Evolutionary conservation across 2,329 filamentous ascomycete species (phyloP).

Genomic region (Microsporum audouinii): DNA sequence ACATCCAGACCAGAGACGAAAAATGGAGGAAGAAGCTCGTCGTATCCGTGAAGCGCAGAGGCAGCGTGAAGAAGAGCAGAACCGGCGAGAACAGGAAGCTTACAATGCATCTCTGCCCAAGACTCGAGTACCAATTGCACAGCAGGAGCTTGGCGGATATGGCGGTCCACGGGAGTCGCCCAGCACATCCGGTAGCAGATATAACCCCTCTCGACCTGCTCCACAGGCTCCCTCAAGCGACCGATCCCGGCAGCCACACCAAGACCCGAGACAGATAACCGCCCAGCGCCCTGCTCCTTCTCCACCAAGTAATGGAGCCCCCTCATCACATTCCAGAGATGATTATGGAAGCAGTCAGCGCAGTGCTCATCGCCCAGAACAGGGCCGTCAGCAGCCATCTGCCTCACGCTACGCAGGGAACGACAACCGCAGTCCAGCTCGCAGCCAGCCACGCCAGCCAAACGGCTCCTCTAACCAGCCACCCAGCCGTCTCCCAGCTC

Average conservation of each 20-base stretch:
- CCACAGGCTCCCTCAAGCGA: constrained; percentile 59
- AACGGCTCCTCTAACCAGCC: constrained; percentile 39
- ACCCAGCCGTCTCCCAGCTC: constrained; percentile 50
- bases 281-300: constrained; percentile 77
- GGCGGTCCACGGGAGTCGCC: constrained; percentile 42
- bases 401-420: constrained; percentile 19
- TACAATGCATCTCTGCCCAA: constrained; percentile 87
- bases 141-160: constrained; percentile 77
- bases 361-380: constrained; percentile 24
- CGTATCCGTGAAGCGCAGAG: constrained; percentile 28
- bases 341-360: constrained; percentile 25
- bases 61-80: constrained; percentile 45
- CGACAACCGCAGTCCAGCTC: constrained; percentile 24
- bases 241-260: constrained; percentile 31
- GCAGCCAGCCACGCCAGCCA: constrained; percentile 30
- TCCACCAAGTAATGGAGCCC: constrained; percentile 38
- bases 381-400: constrained; percentile 25
- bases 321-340: constrained; percentile 14
- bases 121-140: constrained; percentile 64
- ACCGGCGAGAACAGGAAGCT: constrained; percentile 65
- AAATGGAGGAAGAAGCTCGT: constrained; percentile 45
- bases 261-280: constrained; percentile 44
- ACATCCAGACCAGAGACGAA: constrained; percentile 37
- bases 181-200: constrained; percentile 49
- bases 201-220: constrained; percentile 74